Percentiles rank a stretch among this genome's conserved stretches.
Conservation (phyloP, 176 grass and related monocot genomes). For the Zizania latifolia region DNA sequence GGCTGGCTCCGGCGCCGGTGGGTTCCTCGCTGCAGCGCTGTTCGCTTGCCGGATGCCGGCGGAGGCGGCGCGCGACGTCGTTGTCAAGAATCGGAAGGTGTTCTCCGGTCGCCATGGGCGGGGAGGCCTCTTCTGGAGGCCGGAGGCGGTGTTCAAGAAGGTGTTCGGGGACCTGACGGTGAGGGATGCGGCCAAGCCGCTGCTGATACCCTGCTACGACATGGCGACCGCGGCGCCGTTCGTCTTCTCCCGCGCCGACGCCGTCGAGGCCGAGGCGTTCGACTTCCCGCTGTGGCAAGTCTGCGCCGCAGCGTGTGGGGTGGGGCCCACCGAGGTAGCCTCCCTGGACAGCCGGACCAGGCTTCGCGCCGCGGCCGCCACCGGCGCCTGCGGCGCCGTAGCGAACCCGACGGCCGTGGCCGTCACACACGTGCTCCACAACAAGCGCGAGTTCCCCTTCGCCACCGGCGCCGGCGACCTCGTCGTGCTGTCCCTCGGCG, state of each 20-base stretch:
- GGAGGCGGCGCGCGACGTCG: slow-evolving; percentile 35
- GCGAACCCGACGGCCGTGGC: slow-evolving; percentile 56
- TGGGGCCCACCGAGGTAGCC: slow-evolving; percentile 32
- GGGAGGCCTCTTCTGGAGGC: background rate
- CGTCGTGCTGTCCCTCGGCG: slow-evolving; percentile 62
- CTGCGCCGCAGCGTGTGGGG: slow-evolving; percentile 44
- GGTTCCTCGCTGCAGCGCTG: slow-evolving; percentile 56
- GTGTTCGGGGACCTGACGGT: slow-evolving; percentile 54
- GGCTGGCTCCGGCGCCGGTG: slow-evolving; percentile 53
- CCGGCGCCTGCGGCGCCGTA: slow-evolving; percentile 9
- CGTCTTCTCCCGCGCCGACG: slow-evolving; percentile 90
- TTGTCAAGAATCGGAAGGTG: slow-evolving; percentile 39
- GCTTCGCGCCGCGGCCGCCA: slow-evolving; percentile 32
- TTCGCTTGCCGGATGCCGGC: slow-evolving; percentile 59
- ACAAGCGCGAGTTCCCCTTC: slow-evolving; percentile 76
- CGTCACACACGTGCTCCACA: slow-evolving; percentile 72
- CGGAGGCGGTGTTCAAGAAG: slow-evolving; percentile 30
- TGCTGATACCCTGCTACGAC: slow-evolving; percentile 84
- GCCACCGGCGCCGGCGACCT: slow-evolving; percentile 50
- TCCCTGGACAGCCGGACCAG: slow-evolving; percentile 51
- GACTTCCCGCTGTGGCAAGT: slow-evolving; percentile 80
- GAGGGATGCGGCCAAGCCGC: slow-evolving; percentile 59
- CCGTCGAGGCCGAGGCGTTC: slow-evolving; percentile 77
- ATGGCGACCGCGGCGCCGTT: slow-evolving; percentile 52
- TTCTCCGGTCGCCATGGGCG: background rate